Percentiles rank a stretch among this genome's conserved stretches.
Conservation (phyloP, 2,329 filamentous ascomycete species). For the Fusarium robinianum region DNA sequence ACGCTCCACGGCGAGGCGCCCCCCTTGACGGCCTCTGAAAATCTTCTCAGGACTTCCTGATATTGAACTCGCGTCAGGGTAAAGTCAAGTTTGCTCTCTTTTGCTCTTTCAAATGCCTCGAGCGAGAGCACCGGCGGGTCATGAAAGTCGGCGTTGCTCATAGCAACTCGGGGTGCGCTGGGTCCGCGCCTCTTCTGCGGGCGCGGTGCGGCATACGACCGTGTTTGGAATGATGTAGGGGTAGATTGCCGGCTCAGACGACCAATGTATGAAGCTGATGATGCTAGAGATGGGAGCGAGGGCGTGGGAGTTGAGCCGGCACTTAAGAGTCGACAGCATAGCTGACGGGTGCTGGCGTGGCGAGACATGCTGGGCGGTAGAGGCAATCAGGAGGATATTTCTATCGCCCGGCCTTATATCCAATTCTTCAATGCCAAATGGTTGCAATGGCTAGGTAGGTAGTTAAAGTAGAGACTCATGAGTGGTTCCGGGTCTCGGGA, state of each 20-base stretch:
- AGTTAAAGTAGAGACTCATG: background rate
- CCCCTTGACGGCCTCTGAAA: slow-evolving; percentile 27
- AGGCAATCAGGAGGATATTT: no score
- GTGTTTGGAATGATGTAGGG: slow-evolving; percentile 11
- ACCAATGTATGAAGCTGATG: background rate
- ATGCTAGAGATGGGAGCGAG: slow-evolving; percentile 1
- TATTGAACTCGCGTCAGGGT: slow-evolving; percentile 33
- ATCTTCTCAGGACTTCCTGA: slow-evolving; percentile 28
- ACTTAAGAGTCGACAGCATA: slow-evolving; percentile 17
- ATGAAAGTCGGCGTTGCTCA: slow-evolving; percentile 20
- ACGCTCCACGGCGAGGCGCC: slow-evolving; percentile 29
- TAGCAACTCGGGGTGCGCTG: slow-evolving; percentile 17
- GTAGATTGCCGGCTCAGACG: background rate
- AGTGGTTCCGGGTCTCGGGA: no score
- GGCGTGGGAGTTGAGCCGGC: slow-evolving; percentile 1
- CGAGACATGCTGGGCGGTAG: slow-evolving; percentile 5
- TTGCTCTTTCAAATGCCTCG: slow-evolving; percentile 27
- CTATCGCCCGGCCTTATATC: no score
- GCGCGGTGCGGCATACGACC: slow-evolving; percentile 25
- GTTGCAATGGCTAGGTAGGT: no score
- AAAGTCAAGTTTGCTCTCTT: slow-evolving; percentile 20
- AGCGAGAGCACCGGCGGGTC: slow-evolving; percentile 31
- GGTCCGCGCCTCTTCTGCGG: slow-evolving; percentile 9
- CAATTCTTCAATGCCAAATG: no score
- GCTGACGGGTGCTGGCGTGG: slow-evolving; percentile 2